Percentiles rank a stretch among this genome's conserved stretches.
Evolutionary conservation across 129 eudicot species (phyloP).

Genomic region (Glebionis coronaria): DNA sequence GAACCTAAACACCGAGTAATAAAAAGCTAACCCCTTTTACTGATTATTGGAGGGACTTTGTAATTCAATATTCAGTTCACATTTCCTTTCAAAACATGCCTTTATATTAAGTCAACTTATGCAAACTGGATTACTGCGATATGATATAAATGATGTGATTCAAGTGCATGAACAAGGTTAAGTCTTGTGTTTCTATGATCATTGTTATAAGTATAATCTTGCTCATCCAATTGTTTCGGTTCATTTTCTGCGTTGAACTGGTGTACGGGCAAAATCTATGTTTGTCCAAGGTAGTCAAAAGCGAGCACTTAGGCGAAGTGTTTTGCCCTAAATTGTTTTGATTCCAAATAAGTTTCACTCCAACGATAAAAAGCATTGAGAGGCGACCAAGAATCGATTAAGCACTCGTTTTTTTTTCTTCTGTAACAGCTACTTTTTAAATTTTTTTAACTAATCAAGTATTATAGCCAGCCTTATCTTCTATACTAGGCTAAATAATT

Average conservation of each 20-base stretch:
- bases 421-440: too few species aligned
- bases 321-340: too few species aligned
- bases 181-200: constrained; percentile 4
- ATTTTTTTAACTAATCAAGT: too few species aligned
- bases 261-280: not conserved
- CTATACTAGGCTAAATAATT: too few species aligned
- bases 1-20: not conserved
- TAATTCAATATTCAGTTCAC: not conserved
- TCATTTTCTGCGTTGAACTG: not conserved
- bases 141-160: not conserved
- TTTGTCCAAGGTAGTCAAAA: too few species aligned
- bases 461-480: too few species aligned
- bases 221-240: not conserved
- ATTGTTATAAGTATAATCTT: not conserved
- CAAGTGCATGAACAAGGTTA: not conserved
- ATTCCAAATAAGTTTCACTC: too few species aligned
- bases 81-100: not conserved
- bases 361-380: too few species aligned
- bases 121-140: not conserved
- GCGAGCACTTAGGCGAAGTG: too few species aligned
- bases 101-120: not conserved
- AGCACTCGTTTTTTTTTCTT: too few species aligned
- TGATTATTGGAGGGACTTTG: not conserved
- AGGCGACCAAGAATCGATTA: too few species aligned
- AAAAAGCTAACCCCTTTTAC: not conserved